Evolutionary conservation across 768 basidiomycete genomes (phyloP), one percentile per base, ranked within the genome.

Genomic region (Pholiota microspora): DNA sequence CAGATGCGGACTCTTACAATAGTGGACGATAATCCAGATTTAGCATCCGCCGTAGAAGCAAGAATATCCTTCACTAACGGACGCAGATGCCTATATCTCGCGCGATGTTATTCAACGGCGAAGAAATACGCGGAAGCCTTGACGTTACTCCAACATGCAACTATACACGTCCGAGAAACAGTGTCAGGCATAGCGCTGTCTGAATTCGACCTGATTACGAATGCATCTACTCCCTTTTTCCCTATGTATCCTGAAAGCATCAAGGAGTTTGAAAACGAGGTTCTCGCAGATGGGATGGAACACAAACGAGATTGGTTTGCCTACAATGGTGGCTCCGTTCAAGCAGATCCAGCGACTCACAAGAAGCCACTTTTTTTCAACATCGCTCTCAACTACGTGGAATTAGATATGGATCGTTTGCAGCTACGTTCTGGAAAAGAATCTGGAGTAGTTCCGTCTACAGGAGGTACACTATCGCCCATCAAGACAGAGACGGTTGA

Each of bases 281-380:
- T 91, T 56, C 61, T 73, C 2, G 61, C 70, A 0, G 81, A 84
- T 53, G 75, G 76, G 40, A 61, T 75, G 6, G 69, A 72, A 9
- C 76, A 81, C 69, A 91, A 91, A 65, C 81, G 79, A 31, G 86
- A 86, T 42, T 94, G 92, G 92, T 89, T 89, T 61, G 77, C 83
- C 1, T 79, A 78, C 66, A 91, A 91, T 62, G 90, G 91, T 2
- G 91, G 91, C 2, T 72, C 76, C 5, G 61, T 72, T 29, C 68
- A 74, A 10, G 66, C 67, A 0, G 76, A 80, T 45, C 65, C 74
- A 46, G 76, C 78, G 62, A 69, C 75, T 34, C 75, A 85, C 64
- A 85, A 87, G 73, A 96, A 96, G 66, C 92, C 92, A 13, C 64
- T 93, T 35, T 97, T 98, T 76, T 97, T 95, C 71, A 92, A 97